phyloP scores from a whole-genome alignment of 306 rosid genomes.

The Lagenaria siceraria region DNA sequence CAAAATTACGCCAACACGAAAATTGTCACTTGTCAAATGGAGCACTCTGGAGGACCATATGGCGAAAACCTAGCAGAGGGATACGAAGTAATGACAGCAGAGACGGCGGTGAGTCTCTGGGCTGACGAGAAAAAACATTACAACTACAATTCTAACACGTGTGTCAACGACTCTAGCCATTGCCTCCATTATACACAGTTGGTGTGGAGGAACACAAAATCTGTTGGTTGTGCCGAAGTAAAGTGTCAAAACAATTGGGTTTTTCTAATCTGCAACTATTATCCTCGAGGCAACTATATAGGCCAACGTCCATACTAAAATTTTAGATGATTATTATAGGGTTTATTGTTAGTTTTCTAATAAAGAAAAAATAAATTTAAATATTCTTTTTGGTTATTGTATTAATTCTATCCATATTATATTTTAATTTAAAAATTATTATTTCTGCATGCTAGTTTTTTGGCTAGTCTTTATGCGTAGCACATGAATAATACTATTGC shows the following conservation, averaged over 20 bases:
- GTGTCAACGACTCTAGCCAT: background rate
- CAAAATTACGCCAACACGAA: conserved; percentile 8
- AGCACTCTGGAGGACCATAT: conserved; percentile 8
- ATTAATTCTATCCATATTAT: too few relatives aligned
- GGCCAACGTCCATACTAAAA: too few relatives aligned
- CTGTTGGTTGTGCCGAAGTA: too few relatives aligned
- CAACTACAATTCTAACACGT: too few relatives aligned
- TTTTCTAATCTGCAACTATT: conserved; percentile 32
- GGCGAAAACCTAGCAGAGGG: conserved; percentile 14
- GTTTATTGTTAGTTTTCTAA: too few relatives aligned
- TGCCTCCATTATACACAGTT: conserved; percentile 39
- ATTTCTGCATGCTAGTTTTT: too few relatives aligned
- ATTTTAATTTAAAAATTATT: too few relatives aligned
- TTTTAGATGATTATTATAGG: too few relatives aligned
- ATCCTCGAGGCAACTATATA: conserved; percentile 30
- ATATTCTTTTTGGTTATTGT: too few relatives aligned
- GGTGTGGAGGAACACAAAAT: conserved; percentile 3
- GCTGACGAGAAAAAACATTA: conserved; percentile 10
- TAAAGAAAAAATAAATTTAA: too few relatives aligned
- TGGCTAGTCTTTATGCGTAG: too few relatives aligned
- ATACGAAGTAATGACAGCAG: background rate
- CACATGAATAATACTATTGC: too few relatives aligned
- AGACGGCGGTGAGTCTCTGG: conserved; percentile 29
- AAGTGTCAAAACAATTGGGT: background rate
- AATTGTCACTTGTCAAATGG: conserved; percentile 8